Evolutionary conservation across 257 asterid genomes (phyloP).

Genomic region (Lavandula angustifolia): DNA sequence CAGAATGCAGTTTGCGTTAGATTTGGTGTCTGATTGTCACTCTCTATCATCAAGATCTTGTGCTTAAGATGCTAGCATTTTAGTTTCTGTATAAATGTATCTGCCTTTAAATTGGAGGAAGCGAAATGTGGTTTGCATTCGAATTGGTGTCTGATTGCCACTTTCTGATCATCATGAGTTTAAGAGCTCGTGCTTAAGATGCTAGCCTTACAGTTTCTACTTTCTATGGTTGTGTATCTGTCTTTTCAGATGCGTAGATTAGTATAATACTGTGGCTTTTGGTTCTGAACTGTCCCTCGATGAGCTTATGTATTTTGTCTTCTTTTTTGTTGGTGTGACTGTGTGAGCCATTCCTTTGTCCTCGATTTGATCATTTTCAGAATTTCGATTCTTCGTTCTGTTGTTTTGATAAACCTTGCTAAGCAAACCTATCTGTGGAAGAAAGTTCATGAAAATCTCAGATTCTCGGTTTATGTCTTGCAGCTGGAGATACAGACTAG

Average conservation of each 20-base stretch:
- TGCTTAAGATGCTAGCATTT: background rate
- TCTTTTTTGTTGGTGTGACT: background rate
- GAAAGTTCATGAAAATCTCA: background rate
- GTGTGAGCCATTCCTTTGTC: background rate
- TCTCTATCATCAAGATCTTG: background rate
- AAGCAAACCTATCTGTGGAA: slow-evolving; percentile 1
- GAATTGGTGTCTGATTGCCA: slow-evolving; percentile 8
- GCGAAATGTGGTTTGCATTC: background rate
- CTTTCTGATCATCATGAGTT: background rate
- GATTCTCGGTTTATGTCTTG: background rate
- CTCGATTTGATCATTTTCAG: background rate
- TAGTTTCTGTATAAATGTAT: background rate
- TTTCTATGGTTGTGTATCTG: background rate
- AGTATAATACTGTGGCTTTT: slow-evolving; percentile 5
- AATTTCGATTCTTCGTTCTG: background rate
- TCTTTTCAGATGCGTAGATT: slow-evolving; percentile 9
- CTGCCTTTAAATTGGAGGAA: background rate
- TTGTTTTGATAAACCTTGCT: slow-evolving; percentile 8
- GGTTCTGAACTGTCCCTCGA: background rate
- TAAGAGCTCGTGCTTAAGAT: background rate
- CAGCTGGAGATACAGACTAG: slow-evolving; percentile 1
- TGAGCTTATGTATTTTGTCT: background rate
- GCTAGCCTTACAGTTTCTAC: background rate
- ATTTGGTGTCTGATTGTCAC: background rate
- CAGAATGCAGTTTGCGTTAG: slow-evolving; percentile 2